Evolutionary conservation across 345 rosid genomes (phyloP), one percentile per base, ranked within the genome.

Genomic region (Erysimum cheiranthoides): DNA sequence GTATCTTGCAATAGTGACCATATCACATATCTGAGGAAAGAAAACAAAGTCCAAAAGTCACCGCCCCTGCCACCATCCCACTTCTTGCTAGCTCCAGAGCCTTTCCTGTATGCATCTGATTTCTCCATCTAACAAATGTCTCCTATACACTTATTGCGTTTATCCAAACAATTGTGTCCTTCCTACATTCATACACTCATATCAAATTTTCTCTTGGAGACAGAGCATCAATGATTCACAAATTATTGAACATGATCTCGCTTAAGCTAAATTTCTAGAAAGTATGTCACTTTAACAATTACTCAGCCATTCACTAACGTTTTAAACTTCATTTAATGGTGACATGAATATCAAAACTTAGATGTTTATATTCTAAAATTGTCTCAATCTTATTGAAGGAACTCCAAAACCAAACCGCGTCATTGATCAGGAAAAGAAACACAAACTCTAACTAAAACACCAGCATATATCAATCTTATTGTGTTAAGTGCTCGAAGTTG

Each of bases 1-100:
- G 77, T 84, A 80, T 67, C 97, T 89, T 13, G 97, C 97, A 66
- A 89, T 88, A 21, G 97, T 86, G 21, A 89, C 97, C 97, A 91
- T 91, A 73, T 91, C 97, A 80, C 97, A 91, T 38, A 91, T 91
- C 97, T 91, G 62, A 66, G 68, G 46, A 68, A 51, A 59, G 8
- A 31, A 75, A 73, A 31, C 62, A 47, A 50, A 76, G 30, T 61
- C 21, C 40, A 25, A 25, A 53, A 68, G 32, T 65, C 42, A 54
- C 31, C 93, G 0, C 89, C 58, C 57, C 25, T 86, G 43, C 94
- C 93, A 36, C 91, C 96, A 77, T 85, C 96, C 92, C 96, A 91
- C 81, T 91, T 91, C 92, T 93, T 90, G 82, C 85, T 73, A 78
- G 94, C 71, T 50, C 85, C 83, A 53, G 85, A 81, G 51, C 92